Evolutionary conservation across 148 eudicot genomes (phyloP).

Genomic region (Rhododendron kiyosumense): DNA sequence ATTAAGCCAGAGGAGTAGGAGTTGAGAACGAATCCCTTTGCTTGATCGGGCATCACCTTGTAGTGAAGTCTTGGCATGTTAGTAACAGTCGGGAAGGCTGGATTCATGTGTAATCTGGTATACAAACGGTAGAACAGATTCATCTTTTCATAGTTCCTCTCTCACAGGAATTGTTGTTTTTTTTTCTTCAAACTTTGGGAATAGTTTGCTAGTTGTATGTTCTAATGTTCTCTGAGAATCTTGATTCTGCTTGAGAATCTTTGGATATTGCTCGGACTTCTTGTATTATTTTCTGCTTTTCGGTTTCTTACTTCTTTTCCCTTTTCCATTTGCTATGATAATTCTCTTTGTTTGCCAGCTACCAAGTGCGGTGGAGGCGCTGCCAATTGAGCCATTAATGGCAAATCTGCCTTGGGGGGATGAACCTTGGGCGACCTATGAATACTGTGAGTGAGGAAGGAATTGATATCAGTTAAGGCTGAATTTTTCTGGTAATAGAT

Average conservation of each 20-base stretch:
- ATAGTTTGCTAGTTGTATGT: background rate
- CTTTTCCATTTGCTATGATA: background rate
- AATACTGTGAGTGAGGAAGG: background rate
- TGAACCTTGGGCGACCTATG: background rate
- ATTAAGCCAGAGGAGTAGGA: constrained; percentile 38
- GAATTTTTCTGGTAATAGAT: background rate
- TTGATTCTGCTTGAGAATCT: background rate
- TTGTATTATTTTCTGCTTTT: background rate
- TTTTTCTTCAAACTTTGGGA: background rate
- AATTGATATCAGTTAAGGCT: background rate
- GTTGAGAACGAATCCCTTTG: constrained; percentile 14
- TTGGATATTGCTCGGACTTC: background rate
- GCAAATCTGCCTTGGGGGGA: background rate
- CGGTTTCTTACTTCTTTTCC: background rate
- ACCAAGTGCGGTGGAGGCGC: background rate
- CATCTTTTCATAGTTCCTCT: background rate
- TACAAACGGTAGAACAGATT: background rate
- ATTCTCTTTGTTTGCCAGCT: background rate
- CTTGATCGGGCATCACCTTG: background rate
- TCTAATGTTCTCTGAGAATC: background rate
- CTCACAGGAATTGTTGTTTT: background rate
- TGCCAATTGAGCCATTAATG: background rate
- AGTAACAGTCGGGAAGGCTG: background rate
- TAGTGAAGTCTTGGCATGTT: background rate
- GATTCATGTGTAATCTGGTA: background rate